Base-by-base conservation (phyloP, 1,139 yeast genomes). In the Yamadazyma sp. region DNA sequence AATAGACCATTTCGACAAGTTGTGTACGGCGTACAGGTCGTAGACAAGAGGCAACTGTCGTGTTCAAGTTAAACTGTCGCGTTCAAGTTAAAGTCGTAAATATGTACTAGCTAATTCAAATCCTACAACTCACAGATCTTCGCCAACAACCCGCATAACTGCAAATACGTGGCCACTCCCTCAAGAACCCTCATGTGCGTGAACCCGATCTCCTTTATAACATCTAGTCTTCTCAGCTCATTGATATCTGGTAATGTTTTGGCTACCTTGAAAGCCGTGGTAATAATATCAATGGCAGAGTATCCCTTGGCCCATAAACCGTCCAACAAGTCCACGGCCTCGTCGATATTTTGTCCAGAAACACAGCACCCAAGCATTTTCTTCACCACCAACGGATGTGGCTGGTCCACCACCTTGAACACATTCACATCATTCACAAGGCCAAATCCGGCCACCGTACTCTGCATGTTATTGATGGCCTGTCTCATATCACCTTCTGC, bases 401-500 rank as follows among this genome's bases (percentile, higher is more conserved):
- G 99, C 40, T 90, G 87, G 59, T 92, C 99, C 3, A 92, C 98
- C 43, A 92, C 87, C 58, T 86, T 88, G 69, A 89, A 92, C 15
- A 92, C 98, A 55, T 90, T 92, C 29, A 86, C 86, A 37, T 89
- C 92, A 53, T 82, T 86, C 12, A 92, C 97, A 46, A 86, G 75
- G 2, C 87, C 92, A 63, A 90, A 90, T 1, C 98, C 98, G 1
- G 96, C 89, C 21, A 83, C 94, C 0, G 97, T 89, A 57, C 95
- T 83, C 57, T 92, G 98, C 42, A 92, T 61, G 59, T 92, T 92
- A 56, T 94, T 94, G 37, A 94, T 78, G 0, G 98, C 98, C 60
- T 92, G 98, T 62, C 99, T 78, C 98, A 94, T 92, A 58, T 92
- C 99, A 41, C 98, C 98, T 59, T 92, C 99, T 0, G 97, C 95